phyloP scores from a whole-genome alignment of 352 stramenopile species.

The Phytophthora nicotianae region DNA sequence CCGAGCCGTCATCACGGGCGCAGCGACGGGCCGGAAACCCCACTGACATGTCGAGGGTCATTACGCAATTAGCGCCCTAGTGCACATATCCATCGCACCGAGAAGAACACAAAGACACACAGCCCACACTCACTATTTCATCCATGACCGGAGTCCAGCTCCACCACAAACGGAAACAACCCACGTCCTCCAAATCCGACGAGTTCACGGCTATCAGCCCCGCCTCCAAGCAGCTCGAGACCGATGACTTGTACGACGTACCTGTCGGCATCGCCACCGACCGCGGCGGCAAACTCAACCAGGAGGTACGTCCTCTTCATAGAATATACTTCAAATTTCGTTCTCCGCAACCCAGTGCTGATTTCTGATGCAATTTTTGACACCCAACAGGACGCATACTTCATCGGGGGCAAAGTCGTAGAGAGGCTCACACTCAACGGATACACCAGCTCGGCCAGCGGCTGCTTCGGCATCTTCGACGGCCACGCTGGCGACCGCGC shows the following conservation, averaged over 20 bases:
- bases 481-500: slow-evolving; percentile 81
- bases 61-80: slow-evolving; percentile 21
- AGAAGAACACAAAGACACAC: not conserved
- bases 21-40: slow-evolving; percentile 7
- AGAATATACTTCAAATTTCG: not conserved
- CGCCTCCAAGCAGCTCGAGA: slow-evolving; percentile 44
- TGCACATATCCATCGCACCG: slow-evolving; percentile 15
- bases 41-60: slow-evolving; percentile 21
- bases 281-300: slow-evolving; percentile 73
- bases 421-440: slow-evolving; percentile 81
- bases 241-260: slow-evolving; percentile 48
- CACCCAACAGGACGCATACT: slow-evolving; percentile 75
- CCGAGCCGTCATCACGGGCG: slow-evolving; percentile 12
- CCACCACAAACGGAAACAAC: slow-evolving; percentile 48
- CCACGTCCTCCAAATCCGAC: slow-evolving; percentile 23
- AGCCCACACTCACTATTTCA: slow-evolving; percentile 2
- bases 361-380: slow-evolving; percentile 2
- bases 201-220: slow-evolving; percentile 17
- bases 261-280: slow-evolving; percentile 73
- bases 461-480: slow-evolving; percentile 87
- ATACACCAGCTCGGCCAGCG: slow-evolving; percentile 58
- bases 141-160: slow-evolving; percentile 22
- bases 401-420: slow-evolving; percentile 66
- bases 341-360: slow-evolving; percentile 1
- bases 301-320: slow-evolving; percentile 53